Conservation (phyloP, 176 grass and related monocot genomes). For the Oryza nivara region DNA sequence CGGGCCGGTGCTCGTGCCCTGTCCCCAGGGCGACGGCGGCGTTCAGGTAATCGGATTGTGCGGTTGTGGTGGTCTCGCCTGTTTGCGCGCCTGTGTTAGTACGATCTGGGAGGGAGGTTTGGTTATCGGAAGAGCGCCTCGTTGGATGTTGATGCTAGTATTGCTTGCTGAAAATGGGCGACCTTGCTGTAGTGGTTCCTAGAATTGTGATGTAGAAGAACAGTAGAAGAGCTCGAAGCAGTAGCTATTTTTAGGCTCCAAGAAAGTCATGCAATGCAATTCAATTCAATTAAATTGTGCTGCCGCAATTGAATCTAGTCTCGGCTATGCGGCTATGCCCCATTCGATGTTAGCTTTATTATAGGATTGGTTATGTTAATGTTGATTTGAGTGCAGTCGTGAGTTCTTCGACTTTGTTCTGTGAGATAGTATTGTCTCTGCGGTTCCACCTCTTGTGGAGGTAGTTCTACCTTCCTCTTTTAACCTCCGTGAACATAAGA, state of each 20-base stretch:
- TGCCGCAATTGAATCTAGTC: neutral
- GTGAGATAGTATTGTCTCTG: neutral
- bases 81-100: neutral
- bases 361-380: neutral
- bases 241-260: neutral
- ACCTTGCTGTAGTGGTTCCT: neutral
- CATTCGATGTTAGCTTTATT: neutral
- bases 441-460: neutral
- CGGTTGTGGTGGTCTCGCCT: neutral
- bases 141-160: neutral
- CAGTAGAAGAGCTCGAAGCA: neutral
- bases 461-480: neutral
- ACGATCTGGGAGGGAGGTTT: constrained; percentile 30
- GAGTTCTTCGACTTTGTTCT: neutral
- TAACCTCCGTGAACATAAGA: neutral
- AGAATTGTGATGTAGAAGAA: constrained; percentile 1
- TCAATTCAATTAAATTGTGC: neutral
- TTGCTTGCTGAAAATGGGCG: constrained; percentile 3
- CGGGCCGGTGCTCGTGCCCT: constrained; percentile 49
- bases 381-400: neutral
- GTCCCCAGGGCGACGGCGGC: constrained; percentile 55
- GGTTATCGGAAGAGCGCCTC: neutral
- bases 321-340: neutral
- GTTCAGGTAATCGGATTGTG: constrained; percentile 52
- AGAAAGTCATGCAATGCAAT: neutral